A percentile compares a stretch with the other conserved stretches of the same genome.
Evolutionary conservation across 2,329 filamentous ascomycete species (phyloP).

Genomic region (Penicillium hordei): DNA sequence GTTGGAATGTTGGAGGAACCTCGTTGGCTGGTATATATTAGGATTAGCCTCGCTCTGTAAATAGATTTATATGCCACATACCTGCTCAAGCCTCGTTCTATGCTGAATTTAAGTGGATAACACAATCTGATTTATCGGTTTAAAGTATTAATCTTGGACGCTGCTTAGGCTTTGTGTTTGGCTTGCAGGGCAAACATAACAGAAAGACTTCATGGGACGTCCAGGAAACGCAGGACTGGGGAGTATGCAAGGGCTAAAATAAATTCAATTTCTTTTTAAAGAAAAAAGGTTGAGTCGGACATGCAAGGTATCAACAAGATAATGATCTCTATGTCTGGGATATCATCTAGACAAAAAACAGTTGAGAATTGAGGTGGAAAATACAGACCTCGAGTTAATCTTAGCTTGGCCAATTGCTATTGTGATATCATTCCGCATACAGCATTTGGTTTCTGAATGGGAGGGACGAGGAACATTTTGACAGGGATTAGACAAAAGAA

Average conservation of each 20-base stretch:
- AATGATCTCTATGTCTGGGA: not conserved
- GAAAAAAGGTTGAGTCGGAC: too few relatives aligned
- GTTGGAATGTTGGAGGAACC: not conserved
- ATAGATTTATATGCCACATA: not conserved
- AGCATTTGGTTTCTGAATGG: not conserved
- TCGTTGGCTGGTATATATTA: not conserved
- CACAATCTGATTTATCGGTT: not conserved
- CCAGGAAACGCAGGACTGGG: not conserved
- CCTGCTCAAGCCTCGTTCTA: not conserved
- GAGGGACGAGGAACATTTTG: too few relatives aligned
- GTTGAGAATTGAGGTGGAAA: not conserved
- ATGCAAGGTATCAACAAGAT: not conserved
- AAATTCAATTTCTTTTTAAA: not conserved
- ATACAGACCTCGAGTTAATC: not conserved
- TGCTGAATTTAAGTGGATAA: not conserved
- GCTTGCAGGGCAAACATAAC: not conserved
- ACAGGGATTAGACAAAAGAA: not conserved
- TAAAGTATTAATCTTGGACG: not conserved
- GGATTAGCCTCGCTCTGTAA: not conserved
- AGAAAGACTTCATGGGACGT: not conserved
- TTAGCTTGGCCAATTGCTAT: not conserved
- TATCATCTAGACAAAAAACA: not conserved
- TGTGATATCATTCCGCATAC: not conserved
- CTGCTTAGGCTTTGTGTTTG: not conserved
- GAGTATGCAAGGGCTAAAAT: conserved; percentile 5